Evolutionary conservation across 1,139 yeast genomes (phyloP), one percentile per base, ranked within the genome.

Genomic region (Protomyces macrosporus): DNA sequence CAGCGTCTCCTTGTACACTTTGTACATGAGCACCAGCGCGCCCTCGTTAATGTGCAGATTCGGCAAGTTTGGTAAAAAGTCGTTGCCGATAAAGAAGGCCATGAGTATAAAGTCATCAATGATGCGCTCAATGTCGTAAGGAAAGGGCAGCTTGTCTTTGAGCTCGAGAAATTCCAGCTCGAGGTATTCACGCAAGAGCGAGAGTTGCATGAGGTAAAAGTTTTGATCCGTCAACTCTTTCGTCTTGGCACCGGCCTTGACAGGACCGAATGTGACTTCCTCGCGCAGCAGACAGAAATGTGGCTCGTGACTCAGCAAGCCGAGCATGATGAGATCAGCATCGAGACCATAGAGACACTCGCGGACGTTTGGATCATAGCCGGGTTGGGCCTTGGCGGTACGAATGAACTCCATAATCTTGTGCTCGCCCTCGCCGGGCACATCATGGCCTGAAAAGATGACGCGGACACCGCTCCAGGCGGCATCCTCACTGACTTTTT

Each of bases 281-380:
- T 95, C 99, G 79, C 99, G 86, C 67, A 95, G 80, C 67, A 95
- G 78, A 7, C 97, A 90, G 76, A 93, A 90, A 76, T 95, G 98
- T 23, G 98, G 97, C 70, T 90, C 98, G 74, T 95, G 99, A 14
- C 96, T 89, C 6, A 96, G 90, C 69, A 95, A 81, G 2, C 98
- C 97, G 75, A 95, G 82, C 83, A 95, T 90, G 75, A 95, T 93
- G 76, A 95, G 82, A 79, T 95, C 99, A 2, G 99, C 99, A 77
- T 95, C 99, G 69, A 95, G 79, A 48, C 99, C 99, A 75, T 95
- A 95, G 66, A 95, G 85, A 76, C 97, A 90, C 75, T 95, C 98
- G 53, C 88, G 84, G 1, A 91, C 87, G 75, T 95, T 93, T 45
- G 97, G 93, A 71, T 88, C 82, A 75, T 91, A 90, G 72, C 83